phyloP scores from a whole-genome alignment of 352 stramenopile species.

The Peronospora belbahrii region DNA sequence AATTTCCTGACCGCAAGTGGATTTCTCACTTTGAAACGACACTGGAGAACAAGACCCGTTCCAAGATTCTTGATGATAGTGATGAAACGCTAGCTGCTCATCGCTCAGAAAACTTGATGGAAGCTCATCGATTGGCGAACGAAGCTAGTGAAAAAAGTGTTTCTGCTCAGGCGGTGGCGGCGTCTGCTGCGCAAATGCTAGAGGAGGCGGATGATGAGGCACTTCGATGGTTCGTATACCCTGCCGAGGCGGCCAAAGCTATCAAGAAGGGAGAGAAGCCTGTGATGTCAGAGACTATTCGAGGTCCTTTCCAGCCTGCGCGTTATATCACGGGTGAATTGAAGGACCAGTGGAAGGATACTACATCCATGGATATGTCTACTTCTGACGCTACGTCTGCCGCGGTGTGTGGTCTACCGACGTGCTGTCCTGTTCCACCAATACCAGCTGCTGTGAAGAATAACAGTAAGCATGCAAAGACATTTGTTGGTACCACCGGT shows the following conservation, averaged over 20 bases:
- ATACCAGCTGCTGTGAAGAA: constrained; percentile 10
- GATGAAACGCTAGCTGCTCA: constrained; percentile 36
- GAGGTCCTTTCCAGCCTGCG: constrained; percentile 43
- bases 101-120: constrained; percentile 32
- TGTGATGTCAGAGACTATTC: constrained; percentile 28
- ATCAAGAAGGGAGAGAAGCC: constrained; percentile 82
- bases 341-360: constrained; percentile 40
- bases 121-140: constrained; percentile 29
- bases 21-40: constrained; percentile 43
- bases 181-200: constrained; percentile 42
- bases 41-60: constrained; percentile 21
- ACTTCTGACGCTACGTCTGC: neutral
- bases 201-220: constrained; percentile 39
- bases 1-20: constrained; percentile 46
- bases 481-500: constrained; percentile 12
- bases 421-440: constrained; percentile 16
- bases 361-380: constrained; percentile 2
- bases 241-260: constrained; percentile 76
- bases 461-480: constrained; percentile 13
- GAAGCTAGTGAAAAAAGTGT: constrained; percentile 17
- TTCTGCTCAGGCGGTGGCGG: constrained; percentile 23
- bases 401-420: constrained; percentile 6
- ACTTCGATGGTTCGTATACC: constrained; percentile 73
- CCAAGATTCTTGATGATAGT: constrained; percentile 15
- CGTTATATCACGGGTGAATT: constrained; percentile 37